phyloP scores from a whole-genome alignment of 2,329 filamentous ascomycete species.

The Penicillium sp. region DNA sequence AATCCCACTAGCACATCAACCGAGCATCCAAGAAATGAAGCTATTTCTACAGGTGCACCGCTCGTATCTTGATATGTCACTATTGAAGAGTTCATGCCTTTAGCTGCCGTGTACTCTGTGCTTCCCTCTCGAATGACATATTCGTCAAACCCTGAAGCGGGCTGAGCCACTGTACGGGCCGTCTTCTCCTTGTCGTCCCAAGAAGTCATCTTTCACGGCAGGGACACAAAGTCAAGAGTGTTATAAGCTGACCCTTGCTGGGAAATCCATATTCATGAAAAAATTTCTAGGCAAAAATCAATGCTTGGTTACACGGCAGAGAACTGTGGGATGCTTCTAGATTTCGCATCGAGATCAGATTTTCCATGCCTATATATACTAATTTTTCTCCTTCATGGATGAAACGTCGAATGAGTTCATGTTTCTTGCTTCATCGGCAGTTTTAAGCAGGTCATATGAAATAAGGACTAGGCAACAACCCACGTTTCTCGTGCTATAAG shows the following conservation, averaged over 20 bases:
- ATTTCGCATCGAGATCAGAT: neutral
- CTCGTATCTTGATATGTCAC: conserved; percentile 65
- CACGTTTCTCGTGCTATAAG: neutral
- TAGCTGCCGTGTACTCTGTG: conserved; percentile 16
- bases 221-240: neutral
- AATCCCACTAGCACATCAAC: conserved; percentile 63
- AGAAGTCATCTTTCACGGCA: neutral
- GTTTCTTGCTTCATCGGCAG: neutral
- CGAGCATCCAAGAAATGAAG: conserved; percentile 65
- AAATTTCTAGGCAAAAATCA: neutral
- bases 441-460: conserved; percentile 5
- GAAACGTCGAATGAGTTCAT: neutral
- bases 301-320: neutral
- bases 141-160: conserved; percentile 4
- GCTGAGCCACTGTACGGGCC: neutral
- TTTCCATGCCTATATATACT: neutral
- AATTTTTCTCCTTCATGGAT: neutral
- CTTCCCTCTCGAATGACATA: conserved; percentile 7
- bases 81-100: conserved; percentile 53
- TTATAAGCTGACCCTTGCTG: neutral
- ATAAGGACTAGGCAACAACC: neutral
- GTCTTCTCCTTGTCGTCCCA: conserved; percentile 10
- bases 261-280: neutral
- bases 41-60: conserved; percentile 65
- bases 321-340: too few species aligned